Percentiles rank a stretch among this genome's conserved stretches.
These are phyloP conservation scores for Gnomoniopsis sp. DNA, from an alignment of 2,329 filamentous ascomycete species.

Conservation along the genomic window DNA sequence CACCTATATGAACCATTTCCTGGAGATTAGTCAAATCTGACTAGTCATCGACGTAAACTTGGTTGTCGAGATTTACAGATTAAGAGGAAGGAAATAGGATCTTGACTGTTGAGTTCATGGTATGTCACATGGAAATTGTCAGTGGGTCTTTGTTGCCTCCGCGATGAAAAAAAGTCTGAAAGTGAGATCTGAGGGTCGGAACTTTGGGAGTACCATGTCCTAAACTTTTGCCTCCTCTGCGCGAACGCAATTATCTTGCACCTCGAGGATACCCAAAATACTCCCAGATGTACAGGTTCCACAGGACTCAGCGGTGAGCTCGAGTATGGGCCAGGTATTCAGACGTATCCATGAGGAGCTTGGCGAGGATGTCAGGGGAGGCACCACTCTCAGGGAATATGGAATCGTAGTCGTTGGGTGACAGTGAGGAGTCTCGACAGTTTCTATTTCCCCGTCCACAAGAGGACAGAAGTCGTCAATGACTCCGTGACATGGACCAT, in stretches of 20 bases:
- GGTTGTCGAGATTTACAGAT: neutral
- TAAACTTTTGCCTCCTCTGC: too few relatives aligned
- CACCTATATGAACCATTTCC: neutral
- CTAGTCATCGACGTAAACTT: neutral
- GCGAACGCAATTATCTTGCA: too few relatives aligned
- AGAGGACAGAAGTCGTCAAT: neutral
- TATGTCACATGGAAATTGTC: too few relatives aligned
- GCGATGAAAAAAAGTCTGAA: too few relatives aligned
- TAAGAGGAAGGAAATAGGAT: neutral
- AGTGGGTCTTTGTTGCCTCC: too few relatives aligned
- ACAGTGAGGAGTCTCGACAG: neutral
- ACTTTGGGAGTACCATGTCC: too few relatives aligned
- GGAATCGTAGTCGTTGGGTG: neutral
- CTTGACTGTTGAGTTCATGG: neutral
- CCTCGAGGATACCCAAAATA: too few relatives aligned
- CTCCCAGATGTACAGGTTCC: too few relatives aligned
- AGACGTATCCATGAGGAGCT: neutral
- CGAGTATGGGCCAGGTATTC: neutral
- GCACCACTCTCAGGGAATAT: neutral
- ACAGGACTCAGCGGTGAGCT: neutral
- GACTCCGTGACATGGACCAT: too few relatives aligned
- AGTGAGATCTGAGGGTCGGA: too few relatives aligned
- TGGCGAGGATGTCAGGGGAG: neutral
- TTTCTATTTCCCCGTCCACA: neutral
- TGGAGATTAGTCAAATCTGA: neutral